phyloP scores from a whole-genome alignment of 2,329 filamentous ascomycete species.

The Claviceps quebecensis region DNA sequence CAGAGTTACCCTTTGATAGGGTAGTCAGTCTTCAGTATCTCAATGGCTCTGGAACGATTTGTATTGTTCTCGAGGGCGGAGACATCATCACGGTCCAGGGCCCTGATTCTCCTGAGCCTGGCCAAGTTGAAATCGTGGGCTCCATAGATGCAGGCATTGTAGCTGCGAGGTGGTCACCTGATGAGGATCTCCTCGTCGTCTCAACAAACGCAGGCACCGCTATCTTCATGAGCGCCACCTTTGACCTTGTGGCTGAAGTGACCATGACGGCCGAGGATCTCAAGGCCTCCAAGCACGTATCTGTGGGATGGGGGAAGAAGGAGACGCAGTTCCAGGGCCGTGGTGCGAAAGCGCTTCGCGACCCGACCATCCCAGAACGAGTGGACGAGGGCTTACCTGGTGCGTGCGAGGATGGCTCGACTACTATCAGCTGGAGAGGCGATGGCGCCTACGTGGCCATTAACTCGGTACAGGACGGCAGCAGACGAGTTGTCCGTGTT shows the following conservation, averaged over 20 bases:
- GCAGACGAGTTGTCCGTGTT: conserved; percentile 70
- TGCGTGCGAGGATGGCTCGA: conserved; percentile 53
- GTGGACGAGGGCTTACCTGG: conserved; percentile 74
- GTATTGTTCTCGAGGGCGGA: conserved; percentile 74
- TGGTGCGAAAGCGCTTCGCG: conserved; percentile 69
- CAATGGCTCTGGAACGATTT: conserved; percentile 61
- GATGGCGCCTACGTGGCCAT: conserved; percentile 85
- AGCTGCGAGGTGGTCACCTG: conserved; percentile 84
- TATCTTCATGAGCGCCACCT: conserved; percentile 83
- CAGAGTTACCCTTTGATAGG: conserved; percentile 60
- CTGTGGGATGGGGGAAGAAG: conserved; percentile 94
- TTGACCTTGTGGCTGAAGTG: conserved; percentile 70
- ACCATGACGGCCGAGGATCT: conserved; percentile 62
- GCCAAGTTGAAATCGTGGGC: conserved; percentile 86
- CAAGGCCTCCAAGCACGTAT: conserved; percentile 81
- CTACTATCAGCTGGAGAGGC: conserved; percentile 79
- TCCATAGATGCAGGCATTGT: conserved; percentile 86
- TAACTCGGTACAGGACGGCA: conserved; percentile 57
- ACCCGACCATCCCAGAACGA: conserved; percentile 88
- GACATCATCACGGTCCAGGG: conserved; percentile 82
- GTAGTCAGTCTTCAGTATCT: conserved; percentile 76
- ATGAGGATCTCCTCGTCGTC: conserved; percentile 80
- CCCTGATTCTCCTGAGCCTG: conserved; percentile 29
- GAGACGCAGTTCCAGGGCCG: conserved; percentile 97
- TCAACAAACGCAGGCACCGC: conserved; percentile 66